These are phyloP conservation scores for Serpula lacrymans DNA, from an alignment of 768 basidiomycete genomes.

Conservation along the genomic window DNA sequence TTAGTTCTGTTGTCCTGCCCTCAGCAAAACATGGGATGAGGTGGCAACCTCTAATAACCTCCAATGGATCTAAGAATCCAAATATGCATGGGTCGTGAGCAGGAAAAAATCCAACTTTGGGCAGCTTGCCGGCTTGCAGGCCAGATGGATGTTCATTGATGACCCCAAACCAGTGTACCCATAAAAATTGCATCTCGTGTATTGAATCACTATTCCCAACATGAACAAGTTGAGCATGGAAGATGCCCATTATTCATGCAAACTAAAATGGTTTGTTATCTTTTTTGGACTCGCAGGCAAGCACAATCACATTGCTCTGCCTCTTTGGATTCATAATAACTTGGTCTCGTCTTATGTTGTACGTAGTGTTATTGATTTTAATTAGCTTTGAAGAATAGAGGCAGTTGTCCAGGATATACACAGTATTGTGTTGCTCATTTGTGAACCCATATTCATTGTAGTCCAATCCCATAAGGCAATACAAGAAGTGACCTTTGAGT, in stretches of 20 bases:
- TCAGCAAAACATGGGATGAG: too few relatives aligned
- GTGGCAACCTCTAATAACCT: too few relatives aligned
- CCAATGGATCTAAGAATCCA: too few relatives aligned
- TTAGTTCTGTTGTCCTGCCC: too few relatives aligned
- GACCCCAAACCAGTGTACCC: too few relatives aligned
- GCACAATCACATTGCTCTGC: slow-evolving; percentile 9
- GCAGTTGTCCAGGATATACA: slow-evolving; percentile 18
- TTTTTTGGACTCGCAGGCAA: slow-evolving; percentile 1
- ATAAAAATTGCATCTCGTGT: too few relatives aligned
- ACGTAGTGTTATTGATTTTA: slow-evolving; percentile 9
- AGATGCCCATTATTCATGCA: slow-evolving; percentile 11
- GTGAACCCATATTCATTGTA: neutral
- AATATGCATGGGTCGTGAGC: too few relatives aligned
- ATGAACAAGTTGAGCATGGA: slow-evolving; percentile 10
- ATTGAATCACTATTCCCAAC: neutral
- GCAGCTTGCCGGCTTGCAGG: too few relatives aligned
- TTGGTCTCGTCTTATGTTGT: slow-evolving; percentile 5
- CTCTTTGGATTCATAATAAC: slow-evolving; percentile 6
- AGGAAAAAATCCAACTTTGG: too few relatives aligned
- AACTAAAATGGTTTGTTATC: slow-evolving; percentile 12
- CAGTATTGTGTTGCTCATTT: too few relatives aligned
- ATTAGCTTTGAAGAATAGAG: slow-evolving; percentile 8
- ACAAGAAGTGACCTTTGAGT: neutral
- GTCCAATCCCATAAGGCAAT: neutral
- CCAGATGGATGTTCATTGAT: too few relatives aligned